Evolutionary conservation across 495 filamentous ascomycete genomes (phyloP).

Genomic region (Lophium mytilinum): DNA sequence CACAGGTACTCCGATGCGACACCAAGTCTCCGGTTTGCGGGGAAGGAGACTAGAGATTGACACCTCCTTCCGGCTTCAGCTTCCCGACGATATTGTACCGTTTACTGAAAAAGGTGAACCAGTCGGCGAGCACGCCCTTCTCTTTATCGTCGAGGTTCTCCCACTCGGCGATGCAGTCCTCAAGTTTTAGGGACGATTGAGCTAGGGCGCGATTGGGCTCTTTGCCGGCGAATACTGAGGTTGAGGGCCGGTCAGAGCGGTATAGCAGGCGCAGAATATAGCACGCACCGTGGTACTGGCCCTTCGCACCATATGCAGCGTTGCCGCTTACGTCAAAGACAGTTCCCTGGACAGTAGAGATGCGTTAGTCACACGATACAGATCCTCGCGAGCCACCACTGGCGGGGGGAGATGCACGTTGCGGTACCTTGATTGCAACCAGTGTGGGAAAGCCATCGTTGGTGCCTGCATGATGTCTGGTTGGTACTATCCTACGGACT

Average conservation of each 20-base stretch:
- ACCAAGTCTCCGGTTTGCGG: too few relatives aligned
- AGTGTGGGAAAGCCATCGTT: conserved; percentile 65
- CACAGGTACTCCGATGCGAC: too few relatives aligned
- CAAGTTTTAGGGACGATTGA: conserved; percentile 73
- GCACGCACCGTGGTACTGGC: conserved; percentile 70
- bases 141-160: conserved; percentile 78
- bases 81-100: conserved; percentile 83
- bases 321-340: conserved; percentile 93
- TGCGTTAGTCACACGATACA: conserved; percentile 6
- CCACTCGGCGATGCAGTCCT: conserved; percentile 81
- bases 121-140: conserved; percentile 76
- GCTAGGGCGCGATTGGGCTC: conserved; percentile 87
- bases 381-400: background rate
- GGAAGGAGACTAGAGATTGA: background rate
- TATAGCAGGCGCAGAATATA: background rate
- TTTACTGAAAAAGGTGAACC: conserved; percentile 93
- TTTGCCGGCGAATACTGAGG: conserved; percentile 83
- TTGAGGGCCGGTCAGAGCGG: conserved; percentile 1
- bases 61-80: conserved; percentile 1
- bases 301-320: conserved; percentile 71
- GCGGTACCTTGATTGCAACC: conserved; percentile 74
- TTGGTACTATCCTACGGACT: background rate
- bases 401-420: conserved; percentile 8
- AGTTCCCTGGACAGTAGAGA: conserved; percentile 47
- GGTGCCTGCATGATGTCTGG: conserved; percentile 36